phyloP scores from a whole-genome alignment of 306 rosid species.

The Herpetospermum pedunculosum region DNA sequence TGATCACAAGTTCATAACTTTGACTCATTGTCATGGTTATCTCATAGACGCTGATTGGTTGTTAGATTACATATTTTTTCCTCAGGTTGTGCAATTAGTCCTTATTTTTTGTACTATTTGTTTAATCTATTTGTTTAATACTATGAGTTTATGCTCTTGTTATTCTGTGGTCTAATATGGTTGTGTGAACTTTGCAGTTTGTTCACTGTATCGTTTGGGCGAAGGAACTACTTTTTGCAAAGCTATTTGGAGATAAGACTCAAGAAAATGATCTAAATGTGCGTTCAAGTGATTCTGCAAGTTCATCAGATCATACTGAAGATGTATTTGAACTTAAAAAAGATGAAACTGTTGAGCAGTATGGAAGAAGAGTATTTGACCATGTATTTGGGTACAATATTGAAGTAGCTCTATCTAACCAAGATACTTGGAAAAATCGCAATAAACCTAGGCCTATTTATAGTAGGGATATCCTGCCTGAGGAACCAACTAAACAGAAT shows the following conservation, averaged over 20 bases:
- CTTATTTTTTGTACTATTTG: not conserved
- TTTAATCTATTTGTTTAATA: not conserved
- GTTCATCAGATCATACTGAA: constrained; percentile 64
- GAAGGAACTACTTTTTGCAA: constrained; percentile 81
- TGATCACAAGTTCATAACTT: not conserved
- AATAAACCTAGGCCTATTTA: constrained; percentile 78
- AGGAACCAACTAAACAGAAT: constrained; percentile 51
- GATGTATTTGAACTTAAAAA: constrained; percentile 73
- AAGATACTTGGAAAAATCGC: constrained; percentile 96
- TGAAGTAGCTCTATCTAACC: constrained; percentile 76
- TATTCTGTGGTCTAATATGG: not conserved
- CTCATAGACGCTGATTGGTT: not conserved
- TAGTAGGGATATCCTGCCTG: constrained; percentile 49
- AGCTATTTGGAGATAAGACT: constrained; percentile 89
- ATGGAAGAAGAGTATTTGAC: constrained; percentile 84
- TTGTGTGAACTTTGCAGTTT: constrained; percentile 41
- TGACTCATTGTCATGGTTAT: not conserved
- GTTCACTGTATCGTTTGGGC: constrained; percentile 99
- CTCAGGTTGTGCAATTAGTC: not conserved
- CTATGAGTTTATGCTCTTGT: not conserved
- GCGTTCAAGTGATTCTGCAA: constrained; percentile 67
- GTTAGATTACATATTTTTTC: not conserved
- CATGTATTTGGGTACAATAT: constrained; percentile 96
- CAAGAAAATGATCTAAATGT: constrained; percentile 87
- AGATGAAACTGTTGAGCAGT: constrained; percentile 73